A percentile compares a stretch with the other conserved stretches of the same genome.
These are phyloP conservation scores for Posidonia oceanica DNA, from an alignment of 116 monocot species.

Conservation along the genomic window DNA sequence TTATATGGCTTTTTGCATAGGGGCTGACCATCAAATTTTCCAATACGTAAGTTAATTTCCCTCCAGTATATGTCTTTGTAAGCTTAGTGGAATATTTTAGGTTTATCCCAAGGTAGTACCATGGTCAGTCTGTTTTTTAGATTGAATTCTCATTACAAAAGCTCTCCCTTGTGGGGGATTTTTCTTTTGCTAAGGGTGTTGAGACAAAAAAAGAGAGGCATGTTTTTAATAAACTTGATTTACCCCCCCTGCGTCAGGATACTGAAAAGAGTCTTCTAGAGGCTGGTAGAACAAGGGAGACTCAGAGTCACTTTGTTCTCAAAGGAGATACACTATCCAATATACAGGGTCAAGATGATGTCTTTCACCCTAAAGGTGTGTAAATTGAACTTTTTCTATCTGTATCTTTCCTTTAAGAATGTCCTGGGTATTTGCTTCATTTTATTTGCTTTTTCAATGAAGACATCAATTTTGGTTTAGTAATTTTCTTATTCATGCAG, in stretches of 20 bases:
- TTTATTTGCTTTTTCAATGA: neutral
- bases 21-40: too few species aligned
- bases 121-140: too few species aligned
- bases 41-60: too few species aligned
- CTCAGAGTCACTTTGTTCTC: neutral
- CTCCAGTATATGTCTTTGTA: too few species aligned
- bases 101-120: too few species aligned
- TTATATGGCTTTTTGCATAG: too few species aligned
- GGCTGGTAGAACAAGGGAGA: neutral
- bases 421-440: neutral
- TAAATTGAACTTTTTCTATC: neutral
- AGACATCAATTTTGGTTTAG: neutral
- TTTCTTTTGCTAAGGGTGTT: neutral
- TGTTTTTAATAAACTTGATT: neutral
- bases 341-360: constrained; percentile 1
- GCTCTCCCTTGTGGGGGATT: neutral
- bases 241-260: neutral
- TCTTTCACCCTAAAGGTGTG: neutral
- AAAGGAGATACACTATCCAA: constrained; percentile 7
- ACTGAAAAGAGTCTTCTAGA: neutral
- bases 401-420: neutral
- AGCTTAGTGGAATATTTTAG: too few species aligned
- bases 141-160: neutral
- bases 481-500: constrained; percentile 11
- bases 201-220: neutral